Base-by-base conservation (phyloP, 805 yeast species). In the Suhomyces prunicola region DNA sequence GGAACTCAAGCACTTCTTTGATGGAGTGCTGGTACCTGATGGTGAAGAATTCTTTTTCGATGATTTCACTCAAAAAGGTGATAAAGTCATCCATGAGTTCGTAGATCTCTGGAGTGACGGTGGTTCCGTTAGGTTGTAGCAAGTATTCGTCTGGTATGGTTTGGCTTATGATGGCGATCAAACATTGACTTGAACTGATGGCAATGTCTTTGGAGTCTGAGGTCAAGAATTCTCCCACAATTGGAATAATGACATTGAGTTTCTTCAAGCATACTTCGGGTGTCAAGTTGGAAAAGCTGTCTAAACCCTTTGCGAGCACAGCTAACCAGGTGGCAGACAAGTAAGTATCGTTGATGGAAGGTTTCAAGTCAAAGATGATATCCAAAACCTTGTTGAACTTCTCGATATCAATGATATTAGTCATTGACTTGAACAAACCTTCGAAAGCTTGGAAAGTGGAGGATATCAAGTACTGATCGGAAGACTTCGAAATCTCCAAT, bases 281-380 rank as follows among this genome's bases (percentile, higher is more conserved):
- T 49, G 71, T 65, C 55, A 74, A 65, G 27, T 52, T 49, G 26
- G 75, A 64, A 59, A 66, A 75, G 48, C 72, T 63, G 61, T 71
- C 76, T 55, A 73, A 80, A 46, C 93, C 96, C 63, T 90, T 91
- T 7, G 97, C 94, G 45, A 93, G 81, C 19, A 92, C 96, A 1
- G 97, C 97, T 42, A 91, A 79, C 99, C 99, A 94, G 10, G 97
- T 82, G 12, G 96, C 97, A 2, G 93, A 90, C 59, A 94, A 78
- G 67, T 90, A 92, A 29, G 86, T 78, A 65, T 94, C 98, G 60
- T 86, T 87, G 22, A 81, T 67, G 1, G 96, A 79, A 4, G 99
- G 99, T 59, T 85, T 86, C 64, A 92, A 77, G 55, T 87, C 88
- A 60, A 89, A 81, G 44, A 94, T 83, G 45, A 88, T 81, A 60